A percentile compares a stretch with the other conserved stretches of the same genome.
phyloP scores from a whole-genome alignment of 768 basidiomycete genomes.

The Mycena pura region DNA sequence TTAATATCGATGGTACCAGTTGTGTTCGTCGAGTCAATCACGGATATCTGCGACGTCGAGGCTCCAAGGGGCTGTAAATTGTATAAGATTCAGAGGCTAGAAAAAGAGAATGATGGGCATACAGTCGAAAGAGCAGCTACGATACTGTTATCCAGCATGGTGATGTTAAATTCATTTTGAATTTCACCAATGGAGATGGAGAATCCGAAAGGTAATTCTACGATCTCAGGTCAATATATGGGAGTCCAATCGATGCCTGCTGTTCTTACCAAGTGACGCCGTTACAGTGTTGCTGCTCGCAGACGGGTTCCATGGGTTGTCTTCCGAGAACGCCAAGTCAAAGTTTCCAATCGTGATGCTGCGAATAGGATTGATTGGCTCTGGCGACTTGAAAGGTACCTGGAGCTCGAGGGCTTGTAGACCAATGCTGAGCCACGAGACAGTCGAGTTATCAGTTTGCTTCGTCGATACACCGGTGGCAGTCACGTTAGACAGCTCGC shows the following conservation, averaged over 20 bases:
- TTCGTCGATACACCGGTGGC: conserved; percentile 66
- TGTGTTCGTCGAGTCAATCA: conserved; percentile 60
- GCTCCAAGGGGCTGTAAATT: conserved; percentile 60
- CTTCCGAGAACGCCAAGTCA: conserved; percentile 59
- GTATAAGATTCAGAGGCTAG: not conserved
- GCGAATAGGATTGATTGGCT: conserved; percentile 66
- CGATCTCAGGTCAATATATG: conserved; percentile 10
- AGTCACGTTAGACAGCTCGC: conserved; percentile 60
- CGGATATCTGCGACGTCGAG: conserved; percentile 64
- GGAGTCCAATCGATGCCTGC: conserved; percentile 13
- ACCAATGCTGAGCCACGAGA: conserved; percentile 74
- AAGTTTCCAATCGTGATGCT: conserved; percentile 69
- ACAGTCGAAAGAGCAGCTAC: conserved; percentile 71
- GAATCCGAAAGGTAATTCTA: conserved; percentile 79
- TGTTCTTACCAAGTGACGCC: conserved; percentile 57
- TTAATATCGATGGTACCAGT: conserved; percentile 69
- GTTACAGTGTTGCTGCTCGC: conserved; percentile 64
- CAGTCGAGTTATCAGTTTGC: conserved; percentile 58
- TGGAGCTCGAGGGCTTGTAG: conserved; percentile 61
- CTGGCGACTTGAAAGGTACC: conserved; percentile 63
- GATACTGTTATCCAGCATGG: conserved; percentile 50
- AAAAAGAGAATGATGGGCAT: conserved; percentile 5
- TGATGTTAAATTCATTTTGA: conserved; percentile 68
- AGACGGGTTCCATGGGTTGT: conserved; percentile 63
- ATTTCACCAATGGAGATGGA: conserved; percentile 62